Evolutionary conservation across 108 stramenopile species (phyloP).

Genomic region (Cyclotella baltica): DNA sequence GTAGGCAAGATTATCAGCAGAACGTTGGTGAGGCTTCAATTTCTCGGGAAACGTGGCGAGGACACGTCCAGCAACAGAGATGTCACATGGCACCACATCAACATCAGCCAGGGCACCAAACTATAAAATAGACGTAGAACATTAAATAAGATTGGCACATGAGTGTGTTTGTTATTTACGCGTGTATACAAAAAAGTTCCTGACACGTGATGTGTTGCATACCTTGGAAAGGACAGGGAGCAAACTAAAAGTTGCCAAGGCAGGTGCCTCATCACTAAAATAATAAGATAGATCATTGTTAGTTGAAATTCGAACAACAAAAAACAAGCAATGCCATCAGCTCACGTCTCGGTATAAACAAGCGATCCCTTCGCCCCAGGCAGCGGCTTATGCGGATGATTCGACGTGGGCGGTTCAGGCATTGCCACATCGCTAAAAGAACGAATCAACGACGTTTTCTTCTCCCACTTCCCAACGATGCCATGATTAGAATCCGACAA

Average conservation of each 20-base stretch:
- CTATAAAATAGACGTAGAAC: slow-evolving; percentile 18
- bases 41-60: slow-evolving; percentile 87
- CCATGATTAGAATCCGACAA: slow-evolving; percentile 3
- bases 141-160: background rate
- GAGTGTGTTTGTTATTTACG: background rate
- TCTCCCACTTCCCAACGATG: background rate
- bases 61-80: slow-evolving; percentile 87
- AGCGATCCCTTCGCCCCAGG: slow-evolving; percentile 76
- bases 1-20: slow-evolving; percentile 86
- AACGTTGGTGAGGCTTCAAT: slow-evolving; percentile 77
- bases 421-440: slow-evolving; percentile 50
- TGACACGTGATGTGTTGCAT: background rate
- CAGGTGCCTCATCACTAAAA: slow-evolving; percentile 87
- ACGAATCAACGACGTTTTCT: slow-evolving; percentile 34
- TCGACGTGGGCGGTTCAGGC: slow-evolving; percentile 77
- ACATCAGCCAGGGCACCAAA: slow-evolving; percentile 75
- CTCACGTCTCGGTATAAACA: slow-evolving; percentile 90
- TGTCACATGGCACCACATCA: slow-evolving; percentile 86
- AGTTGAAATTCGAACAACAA: no score
- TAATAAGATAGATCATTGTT: no score
- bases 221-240: slow-evolving; percentile 88
- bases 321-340: background rate
- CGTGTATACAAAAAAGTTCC: background rate
- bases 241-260: slow-evolving; percentile 89
- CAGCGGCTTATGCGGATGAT: slow-evolving; percentile 71